A percentile compares a stretch with the other conserved stretches of the same genome.
phyloP scores from a whole-genome alignment of 116 monocot species.

The Cymodocea nodosa region DNA sequence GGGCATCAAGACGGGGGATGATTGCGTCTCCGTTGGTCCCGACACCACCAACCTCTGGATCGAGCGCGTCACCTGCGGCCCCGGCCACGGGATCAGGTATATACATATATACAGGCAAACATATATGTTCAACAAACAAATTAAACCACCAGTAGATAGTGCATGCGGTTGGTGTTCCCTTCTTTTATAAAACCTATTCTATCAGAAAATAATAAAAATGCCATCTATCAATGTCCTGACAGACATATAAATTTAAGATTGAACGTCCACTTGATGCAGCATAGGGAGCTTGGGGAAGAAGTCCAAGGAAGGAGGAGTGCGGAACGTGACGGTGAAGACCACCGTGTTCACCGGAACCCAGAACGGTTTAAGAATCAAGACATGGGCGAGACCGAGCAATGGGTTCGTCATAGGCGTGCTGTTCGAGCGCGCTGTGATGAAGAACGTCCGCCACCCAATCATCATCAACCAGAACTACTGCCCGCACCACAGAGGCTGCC shows the following conservation, averaged over 20 bases:
- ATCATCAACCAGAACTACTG: slow-evolving; percentile 48
- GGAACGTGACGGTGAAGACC: slow-evolving; percentile 36
- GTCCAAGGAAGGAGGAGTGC: slow-evolving; percentile 20
- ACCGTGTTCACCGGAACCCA: slow-evolving; percentile 23
- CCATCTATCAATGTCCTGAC: too few species aligned
- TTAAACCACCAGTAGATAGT: too few species aligned
- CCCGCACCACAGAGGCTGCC: slow-evolving; percentile 25
- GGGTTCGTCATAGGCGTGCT: slow-evolving; percentile 29
- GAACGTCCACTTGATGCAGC: slow-evolving; percentile 13
- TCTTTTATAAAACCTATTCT: too few species aligned
- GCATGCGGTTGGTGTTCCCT: too few species aligned
- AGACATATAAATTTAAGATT: too few species aligned
- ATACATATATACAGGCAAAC: background rate
- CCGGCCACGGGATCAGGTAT: slow-evolving; percentile 75
- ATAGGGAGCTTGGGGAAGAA: slow-evolving; percentile 40
- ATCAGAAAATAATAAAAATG: too few species aligned
- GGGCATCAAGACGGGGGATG: slow-evolving; percentile 60
- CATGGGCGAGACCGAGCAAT: slow-evolving; percentile 25
- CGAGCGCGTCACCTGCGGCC: slow-evolving; percentile 47
- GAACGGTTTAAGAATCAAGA: slow-evolving; percentile 49
- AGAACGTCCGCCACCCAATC: background rate
- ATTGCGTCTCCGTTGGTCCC: slow-evolving; percentile 68
- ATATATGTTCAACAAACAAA: too few species aligned
- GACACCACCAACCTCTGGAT: slow-evolving; percentile 44
- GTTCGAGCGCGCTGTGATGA: slow-evolving; percentile 28